Conservation (phyloP, 148 eudicot species). For the Linanthus parryae region DNA sequence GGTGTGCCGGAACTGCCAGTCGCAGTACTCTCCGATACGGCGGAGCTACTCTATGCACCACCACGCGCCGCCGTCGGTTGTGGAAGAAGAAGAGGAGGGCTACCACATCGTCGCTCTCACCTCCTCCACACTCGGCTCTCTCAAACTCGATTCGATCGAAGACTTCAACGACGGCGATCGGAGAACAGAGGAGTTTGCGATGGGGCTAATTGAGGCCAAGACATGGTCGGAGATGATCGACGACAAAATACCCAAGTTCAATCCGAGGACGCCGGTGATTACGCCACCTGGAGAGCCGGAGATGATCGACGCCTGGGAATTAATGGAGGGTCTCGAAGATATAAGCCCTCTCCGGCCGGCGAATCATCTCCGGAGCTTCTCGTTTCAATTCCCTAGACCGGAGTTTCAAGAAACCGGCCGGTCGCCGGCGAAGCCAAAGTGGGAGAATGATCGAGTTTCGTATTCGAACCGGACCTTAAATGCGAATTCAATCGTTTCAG, state of each 20-base stretch:
- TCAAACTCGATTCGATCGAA: constrained; percentile 32
- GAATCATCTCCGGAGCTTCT: constrained; percentile 47
- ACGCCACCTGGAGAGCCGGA: constrained; percentile 91
- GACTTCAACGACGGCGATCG: constrained; percentile 3
- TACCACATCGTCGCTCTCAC: constrained; percentile 71
- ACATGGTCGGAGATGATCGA: constrained; percentile 88
- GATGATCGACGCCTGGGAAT: constrained; percentile 65
- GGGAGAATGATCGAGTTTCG: constrained; percentile 15
- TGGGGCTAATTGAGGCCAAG: constrained; percentile 70
- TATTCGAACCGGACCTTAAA: constrained; percentile 15
- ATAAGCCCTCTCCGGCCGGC: constrained; percentile 44
- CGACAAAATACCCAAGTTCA: constrained; percentile 44
- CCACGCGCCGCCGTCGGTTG: constrained; percentile 51
- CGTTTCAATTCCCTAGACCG: constrained; percentile 39
- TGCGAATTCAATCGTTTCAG: constrained; percentile 24
- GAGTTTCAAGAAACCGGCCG: constrained; percentile 7
- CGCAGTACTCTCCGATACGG: constrained; percentile 39
- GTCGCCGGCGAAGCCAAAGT: constrained; percentile 18
- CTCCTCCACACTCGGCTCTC: constrained; percentile 61
- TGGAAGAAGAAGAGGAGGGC: constrained; percentile 30
- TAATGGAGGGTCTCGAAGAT: constrained; percentile 93
- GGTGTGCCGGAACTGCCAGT: constrained; percentile 46
- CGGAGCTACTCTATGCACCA: constrained; percentile 64
- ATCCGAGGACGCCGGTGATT: constrained; percentile 52
- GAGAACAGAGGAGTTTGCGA: constrained; percentile 35